Evolutionary conservation across 2,329 filamentous ascomycete species (phyloP).

Genomic region (Colletotrichum abscissum): DNA sequence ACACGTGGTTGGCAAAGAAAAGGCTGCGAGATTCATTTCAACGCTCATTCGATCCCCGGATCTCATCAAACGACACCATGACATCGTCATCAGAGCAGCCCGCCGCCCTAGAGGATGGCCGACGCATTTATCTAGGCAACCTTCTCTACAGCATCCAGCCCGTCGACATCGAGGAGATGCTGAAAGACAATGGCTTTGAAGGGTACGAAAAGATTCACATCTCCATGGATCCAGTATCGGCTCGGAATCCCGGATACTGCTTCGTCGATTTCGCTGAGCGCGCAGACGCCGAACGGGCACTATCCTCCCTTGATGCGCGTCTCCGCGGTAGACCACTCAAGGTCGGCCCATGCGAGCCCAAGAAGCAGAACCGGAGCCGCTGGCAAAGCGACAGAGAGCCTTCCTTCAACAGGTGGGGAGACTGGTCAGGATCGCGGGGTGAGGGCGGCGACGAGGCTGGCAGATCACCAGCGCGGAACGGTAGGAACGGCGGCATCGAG

Average conservation of each 20-base stretch:
- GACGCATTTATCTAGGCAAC: conserved; percentile 72
- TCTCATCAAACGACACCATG: background rate
- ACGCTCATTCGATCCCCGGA: too few species aligned
- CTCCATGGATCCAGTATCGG: conserved; percentile 74
- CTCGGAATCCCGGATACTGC: conserved; percentile 79
- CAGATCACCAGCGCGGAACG: background rate
- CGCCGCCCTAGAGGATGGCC: conserved; percentile 38
- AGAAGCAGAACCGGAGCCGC: conserved; percentile 44
- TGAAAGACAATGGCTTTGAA: conserved; percentile 55
- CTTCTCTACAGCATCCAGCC: conserved; percentile 66
- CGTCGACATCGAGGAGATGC: conserved; percentile 69
- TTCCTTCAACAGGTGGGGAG: conserved; percentile 55
- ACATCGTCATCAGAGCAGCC: conserved; percentile 11
- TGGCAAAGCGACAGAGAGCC: conserved; percentile 38
- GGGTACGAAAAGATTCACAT: conserved; percentile 70
- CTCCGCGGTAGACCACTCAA: conserved; percentile 70
- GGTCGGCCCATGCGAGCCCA: conserved; percentile 74
- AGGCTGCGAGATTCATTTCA: background rate
- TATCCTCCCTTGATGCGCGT: conserved; percentile 64
- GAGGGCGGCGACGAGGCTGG: conserved; percentile 26
- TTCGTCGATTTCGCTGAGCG: conserved; percentile 74
- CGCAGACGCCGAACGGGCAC: conserved; percentile 67
- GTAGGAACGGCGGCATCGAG: conserved; percentile 27
- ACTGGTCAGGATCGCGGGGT: conserved; percentile 48
- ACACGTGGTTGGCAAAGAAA: background rate